phyloP scores from a whole-genome alignment of 108 stramenopile genomes.

The Conticribra weissflogii region DNA sequence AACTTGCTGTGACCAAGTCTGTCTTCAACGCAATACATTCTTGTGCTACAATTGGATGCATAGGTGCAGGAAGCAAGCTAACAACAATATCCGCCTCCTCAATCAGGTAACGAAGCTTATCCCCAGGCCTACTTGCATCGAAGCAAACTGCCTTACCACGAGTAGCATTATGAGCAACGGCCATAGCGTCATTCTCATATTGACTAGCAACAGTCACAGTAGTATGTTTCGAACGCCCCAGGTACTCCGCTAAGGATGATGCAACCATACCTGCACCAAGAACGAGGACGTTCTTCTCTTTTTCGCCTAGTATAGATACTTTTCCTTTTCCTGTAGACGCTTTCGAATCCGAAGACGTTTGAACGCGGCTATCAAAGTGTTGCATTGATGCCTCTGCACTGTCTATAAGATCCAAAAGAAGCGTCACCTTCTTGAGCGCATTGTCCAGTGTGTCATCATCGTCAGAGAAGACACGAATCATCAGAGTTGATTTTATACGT shows the following conservation, averaged over 20 bases:
- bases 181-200: constrained; percentile 61
- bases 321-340: neutral
- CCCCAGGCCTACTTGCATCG: constrained; percentile 48
- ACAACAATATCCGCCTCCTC: constrained; percentile 75
- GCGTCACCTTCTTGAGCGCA: constrained; percentile 53
- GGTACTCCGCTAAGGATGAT: constrained; percentile 63
- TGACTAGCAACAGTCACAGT: constrained; percentile 66
- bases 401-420: constrained; percentile 50
- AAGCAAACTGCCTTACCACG: constrained; percentile 50
- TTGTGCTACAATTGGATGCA: constrained; percentile 77
- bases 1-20: constrained; percentile 83
- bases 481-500: constrained; percentile 43
- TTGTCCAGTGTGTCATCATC: constrained; percentile 42
- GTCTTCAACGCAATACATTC: constrained; percentile 57
- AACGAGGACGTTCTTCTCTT: constrained; percentile 64
- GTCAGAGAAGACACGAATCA: constrained; percentile 48
- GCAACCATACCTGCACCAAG: constrained; percentile 86
- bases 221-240: constrained; percentile 53
- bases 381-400: constrained; percentile 63
- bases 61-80: constrained; percentile 79
- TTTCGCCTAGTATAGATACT: constrained; percentile 35
- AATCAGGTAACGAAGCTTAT: constrained; percentile 53
- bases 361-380: constrained; percentile 33
- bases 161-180: constrained; percentile 46
- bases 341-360: constrained; percentile 8